A percentile compares a stretch with the other conserved stretches of the same genome.
Evolutionary conservation across 2,329 filamentous ascomycete species (phyloP).

Genomic region (Colletotrichum simmondsii): DNA sequence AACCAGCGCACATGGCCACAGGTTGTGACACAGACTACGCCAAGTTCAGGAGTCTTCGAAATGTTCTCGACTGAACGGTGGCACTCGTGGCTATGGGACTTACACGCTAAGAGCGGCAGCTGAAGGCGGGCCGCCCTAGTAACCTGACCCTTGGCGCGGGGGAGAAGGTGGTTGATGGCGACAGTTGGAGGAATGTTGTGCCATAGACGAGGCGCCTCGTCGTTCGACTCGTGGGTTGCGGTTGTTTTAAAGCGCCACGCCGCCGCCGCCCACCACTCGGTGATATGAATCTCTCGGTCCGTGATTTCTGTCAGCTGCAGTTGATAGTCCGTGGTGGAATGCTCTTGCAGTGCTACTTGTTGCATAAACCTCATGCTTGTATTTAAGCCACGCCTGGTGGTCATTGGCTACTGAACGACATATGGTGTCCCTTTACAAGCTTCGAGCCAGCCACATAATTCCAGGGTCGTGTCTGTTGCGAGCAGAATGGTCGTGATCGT

Average conservation of each 20-base stretch:
- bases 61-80: neutral
- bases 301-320: neutral
- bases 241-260: neutral
- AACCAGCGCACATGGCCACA: neutral
- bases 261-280: too few species aligned
- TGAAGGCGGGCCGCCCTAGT: neutral
- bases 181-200: neutral
- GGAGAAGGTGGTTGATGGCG: neutral
- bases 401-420: too few species aligned
- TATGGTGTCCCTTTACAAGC: too few species aligned
- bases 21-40: neutral
- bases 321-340: neutral
- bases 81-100: neutral
- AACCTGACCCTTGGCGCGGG: neutral
- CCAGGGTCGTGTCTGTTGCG: too few species aligned
- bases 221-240: neutral
- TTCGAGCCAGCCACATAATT: too few species aligned
- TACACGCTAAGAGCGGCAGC: neutral
- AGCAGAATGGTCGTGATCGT: too few species aligned
- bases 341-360: neutral
- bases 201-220: neutral
- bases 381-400: too few species aligned
- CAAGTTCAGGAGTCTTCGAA: neutral
- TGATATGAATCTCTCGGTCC: neutral
- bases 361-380: too few species aligned